Evolutionary conservation across 257 asterid genomes (phyloP).

Genomic region (Mentha longifolia): DNA sequence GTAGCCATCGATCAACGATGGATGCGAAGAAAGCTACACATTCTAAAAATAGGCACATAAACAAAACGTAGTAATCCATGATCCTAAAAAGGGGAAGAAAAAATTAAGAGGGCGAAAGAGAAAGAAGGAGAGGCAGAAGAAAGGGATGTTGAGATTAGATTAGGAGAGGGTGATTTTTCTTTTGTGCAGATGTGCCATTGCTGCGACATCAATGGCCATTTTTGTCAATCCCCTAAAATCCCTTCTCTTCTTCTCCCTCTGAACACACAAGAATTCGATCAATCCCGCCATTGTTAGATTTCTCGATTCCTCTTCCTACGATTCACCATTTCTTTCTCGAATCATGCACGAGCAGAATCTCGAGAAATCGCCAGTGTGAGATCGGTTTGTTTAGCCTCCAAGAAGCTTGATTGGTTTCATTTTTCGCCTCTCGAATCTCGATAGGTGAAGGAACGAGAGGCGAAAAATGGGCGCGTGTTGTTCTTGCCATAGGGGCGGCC

Average conservation of each 20-base stretch:
- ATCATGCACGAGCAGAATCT: background rate
- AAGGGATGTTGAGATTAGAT: constrained; percentile 10
- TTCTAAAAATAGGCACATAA: constrained; percentile 25
- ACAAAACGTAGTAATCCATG: background rate
- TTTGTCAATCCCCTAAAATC: constrained; percentile 33
- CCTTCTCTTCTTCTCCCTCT: constrained; percentile 19
- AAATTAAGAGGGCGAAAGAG: constrained; percentile 27
- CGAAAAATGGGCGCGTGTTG: constrained; percentile 83
- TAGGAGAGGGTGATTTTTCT: constrained; percentile 23
- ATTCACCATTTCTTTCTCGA: constrained; percentile 26
- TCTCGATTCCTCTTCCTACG: background rate
- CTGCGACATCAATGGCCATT: constrained; percentile 40
- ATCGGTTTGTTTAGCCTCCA: background rate
- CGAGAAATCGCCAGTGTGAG: background rate
- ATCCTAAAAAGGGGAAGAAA: constrained; percentile 25
- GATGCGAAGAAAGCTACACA: background rate
- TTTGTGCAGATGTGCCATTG: constrained; percentile 37
- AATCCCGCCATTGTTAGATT: constrained; percentile 20
- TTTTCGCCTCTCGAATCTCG: constrained; percentile 29
- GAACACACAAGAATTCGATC: background rate
- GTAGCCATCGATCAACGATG: too few relatives aligned
- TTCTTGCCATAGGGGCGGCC: constrained; percentile 63
- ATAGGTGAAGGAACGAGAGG: constrained; percentile 21
- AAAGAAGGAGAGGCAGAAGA: constrained; percentile 28
- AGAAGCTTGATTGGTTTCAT: background rate